A percentile compares a stretch with the other conserved stretches of the same genome.
These are phyloP conservation scores for Tulasnella sp. DNA, from an alignment of 768 basidiomycete species.

Conservation along the genomic window DNA sequence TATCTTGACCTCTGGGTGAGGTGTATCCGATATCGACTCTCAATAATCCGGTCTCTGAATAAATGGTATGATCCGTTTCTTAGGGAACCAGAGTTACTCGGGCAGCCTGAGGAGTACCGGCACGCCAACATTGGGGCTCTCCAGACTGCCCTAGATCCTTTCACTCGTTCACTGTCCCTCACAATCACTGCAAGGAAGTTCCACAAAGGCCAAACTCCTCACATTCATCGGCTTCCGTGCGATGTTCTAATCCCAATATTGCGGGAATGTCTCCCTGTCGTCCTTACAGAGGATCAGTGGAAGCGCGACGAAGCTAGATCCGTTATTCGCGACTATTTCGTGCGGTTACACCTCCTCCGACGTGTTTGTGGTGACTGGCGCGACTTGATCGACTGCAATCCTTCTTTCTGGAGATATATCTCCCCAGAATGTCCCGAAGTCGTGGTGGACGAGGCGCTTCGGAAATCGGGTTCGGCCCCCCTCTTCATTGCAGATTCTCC, in stretches of 20 bases:
- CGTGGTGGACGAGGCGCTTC: neutral
- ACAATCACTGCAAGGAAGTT: neutral
- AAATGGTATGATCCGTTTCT: too few species aligned
- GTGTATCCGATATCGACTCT: neutral
- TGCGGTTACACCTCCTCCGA: neutral
- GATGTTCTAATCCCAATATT: neutral
- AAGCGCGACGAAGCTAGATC: neutral
- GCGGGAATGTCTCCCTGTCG: neutral
- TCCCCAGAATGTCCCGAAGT: neutral
- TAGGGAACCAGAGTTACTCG: neutral
- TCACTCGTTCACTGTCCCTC: neutral
- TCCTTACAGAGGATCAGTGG: too few species aligned
- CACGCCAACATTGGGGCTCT: neutral
- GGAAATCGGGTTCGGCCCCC: neutral
- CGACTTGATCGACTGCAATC: neutral
- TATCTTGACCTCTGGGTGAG: neutral
- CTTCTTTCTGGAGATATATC: neutral
- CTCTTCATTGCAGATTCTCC: neutral
- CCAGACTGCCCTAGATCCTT: neutral
- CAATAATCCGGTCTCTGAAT: neutral
- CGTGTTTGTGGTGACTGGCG: neutral
- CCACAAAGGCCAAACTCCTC: neutral
- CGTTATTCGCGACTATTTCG: neutral
- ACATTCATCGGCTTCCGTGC: neutral
- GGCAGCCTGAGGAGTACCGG: neutral